Percentiles rank a stretch among this genome's conserved stretches.
These are phyloP conservation scores for Cytospora mali DNA, from an alignment of 2,329 filamentous ascomycete species.

Conservation along the genomic window DNA sequence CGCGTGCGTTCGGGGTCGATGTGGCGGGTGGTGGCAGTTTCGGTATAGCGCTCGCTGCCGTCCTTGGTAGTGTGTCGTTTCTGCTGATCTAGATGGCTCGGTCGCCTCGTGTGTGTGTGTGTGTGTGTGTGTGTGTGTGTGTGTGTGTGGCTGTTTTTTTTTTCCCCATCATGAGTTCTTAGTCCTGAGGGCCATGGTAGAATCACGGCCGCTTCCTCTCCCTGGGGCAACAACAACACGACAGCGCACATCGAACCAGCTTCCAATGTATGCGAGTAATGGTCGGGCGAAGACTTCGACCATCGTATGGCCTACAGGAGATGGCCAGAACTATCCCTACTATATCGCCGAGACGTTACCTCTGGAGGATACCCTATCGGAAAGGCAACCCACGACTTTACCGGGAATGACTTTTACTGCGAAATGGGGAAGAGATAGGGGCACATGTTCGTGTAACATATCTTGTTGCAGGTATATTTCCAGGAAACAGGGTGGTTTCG, in stretches of 20 bases:
- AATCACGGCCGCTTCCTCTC: too few species aligned
- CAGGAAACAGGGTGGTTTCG: background rate
- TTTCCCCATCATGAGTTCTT: too few species aligned
- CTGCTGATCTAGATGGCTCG: background rate
- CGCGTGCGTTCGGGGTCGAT: slow-evolving; percentile 2
- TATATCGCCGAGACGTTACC: too few species aligned
- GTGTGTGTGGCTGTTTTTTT: too few species aligned
- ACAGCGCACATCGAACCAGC: too few species aligned
- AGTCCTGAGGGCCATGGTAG: too few species aligned
- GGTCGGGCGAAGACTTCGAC: too few species aligned
- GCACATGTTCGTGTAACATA: background rate
- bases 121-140: too few species aligned
- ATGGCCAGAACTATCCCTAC: too few species aligned
- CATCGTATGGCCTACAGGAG: too few species aligned
- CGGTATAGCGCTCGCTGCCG: background rate
- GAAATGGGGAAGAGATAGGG: background rate
- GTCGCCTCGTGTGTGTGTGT: background rate
- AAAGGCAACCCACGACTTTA: background rate
- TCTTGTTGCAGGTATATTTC: background rate
- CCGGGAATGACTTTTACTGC: background rate
- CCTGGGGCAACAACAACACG: too few species aligned
- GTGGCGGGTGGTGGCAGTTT: background rate
- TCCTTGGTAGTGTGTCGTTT: background rate
- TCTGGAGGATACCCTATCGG: background rate
- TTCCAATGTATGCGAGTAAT: too few species aligned